A percentile compares a stretch with the other conserved stretches of the same genome.
phyloP scores from a whole-genome alignment of 1,284 basidiomycete species.

The Rhodotorula sp. region DNA sequence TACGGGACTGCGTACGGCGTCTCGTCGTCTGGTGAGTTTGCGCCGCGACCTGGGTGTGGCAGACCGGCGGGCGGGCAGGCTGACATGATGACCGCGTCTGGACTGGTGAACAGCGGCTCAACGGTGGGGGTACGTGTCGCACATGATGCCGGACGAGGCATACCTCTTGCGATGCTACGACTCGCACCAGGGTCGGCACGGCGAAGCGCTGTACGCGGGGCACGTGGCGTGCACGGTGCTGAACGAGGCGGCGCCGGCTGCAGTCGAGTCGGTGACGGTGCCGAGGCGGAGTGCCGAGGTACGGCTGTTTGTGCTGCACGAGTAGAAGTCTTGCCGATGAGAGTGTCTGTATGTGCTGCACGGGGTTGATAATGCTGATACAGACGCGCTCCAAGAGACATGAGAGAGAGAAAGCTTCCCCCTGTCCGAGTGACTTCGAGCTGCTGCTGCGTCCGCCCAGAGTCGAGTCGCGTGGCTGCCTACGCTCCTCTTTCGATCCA shows the following conservation, averaged over 20 bases:
- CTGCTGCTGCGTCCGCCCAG: too few relatives aligned
- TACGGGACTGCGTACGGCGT: conserved; percentile 44
- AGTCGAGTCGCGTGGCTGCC: background rate
- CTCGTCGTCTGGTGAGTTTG: conserved; percentile 30
- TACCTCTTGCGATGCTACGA: conserved; percentile 47
- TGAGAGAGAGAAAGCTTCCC: too few relatives aligned
- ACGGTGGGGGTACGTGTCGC: conserved; percentile 45
- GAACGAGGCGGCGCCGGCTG: conserved; percentile 11
- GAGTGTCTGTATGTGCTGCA: background rate
- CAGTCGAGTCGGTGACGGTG: too few relatives aligned
- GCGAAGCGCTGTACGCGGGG: conserved; percentile 20
- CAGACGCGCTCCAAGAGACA: too few relatives aligned
- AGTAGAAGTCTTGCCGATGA: background rate
- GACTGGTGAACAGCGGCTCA: too few relatives aligned
- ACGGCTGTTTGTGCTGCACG: conserved; percentile 22
- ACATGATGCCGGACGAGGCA: conserved; percentile 46
- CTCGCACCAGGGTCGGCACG: conserved; percentile 29
- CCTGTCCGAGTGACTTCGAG: too few relatives aligned
- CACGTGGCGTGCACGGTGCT: conserved; percentile 23
- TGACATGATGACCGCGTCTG: too few relatives aligned
- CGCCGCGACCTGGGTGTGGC: too few relatives aligned
- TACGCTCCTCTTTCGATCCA: background rate
- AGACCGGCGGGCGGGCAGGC: too few relatives aligned
- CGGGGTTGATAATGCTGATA: too few relatives aligned
- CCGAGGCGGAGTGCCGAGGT: conserved; percentile 26